Evolutionary conservation across 148 eudicot genomes (phyloP), one percentile per base, ranked within the genome.

Genomic region (Selenicereus undatus): DNA sequence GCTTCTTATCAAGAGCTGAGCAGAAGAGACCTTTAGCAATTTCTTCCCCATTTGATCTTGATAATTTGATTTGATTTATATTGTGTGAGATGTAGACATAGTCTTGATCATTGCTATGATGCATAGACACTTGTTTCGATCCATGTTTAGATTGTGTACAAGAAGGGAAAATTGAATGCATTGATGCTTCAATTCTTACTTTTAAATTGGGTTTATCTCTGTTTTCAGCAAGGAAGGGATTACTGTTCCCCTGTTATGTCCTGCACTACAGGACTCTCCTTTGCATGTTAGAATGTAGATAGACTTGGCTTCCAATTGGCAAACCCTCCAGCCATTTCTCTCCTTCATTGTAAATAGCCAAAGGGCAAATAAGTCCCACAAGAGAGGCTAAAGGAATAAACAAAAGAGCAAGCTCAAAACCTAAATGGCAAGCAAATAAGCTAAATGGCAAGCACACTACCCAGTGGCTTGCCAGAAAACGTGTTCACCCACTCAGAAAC

Each of bases 401-500:
- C n/a, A n/a, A n/a, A n/a, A 36, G 39, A 36, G 39, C 39, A 4
- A 36, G 39, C 39, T 36, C 4, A 36, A 36, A 4, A 4, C 39
- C 39, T n/a, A 36, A 36, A 36, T 36, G 39, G 39, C 4, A n/a
- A n/a, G n/a, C n/a, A n/a, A n/a, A n/a, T n/a, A n/a, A n/a, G n/a
- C n/a, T n/a, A n/a, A n/a, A n/a, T n/a, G n/a, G 5, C 65, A 60
- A 5, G 3, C 1, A n/a, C 10, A 22, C 69, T 8, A 66, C 4
- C 32, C 11, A 27, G 5, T 20, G 17, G 10, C 4, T 24, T 29
- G 30, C 30, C 17, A 27, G 17, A 11, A 66, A 11, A 51, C 52
- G 30, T 11, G 30, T 74, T n/a, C 36, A 4, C 76, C 82, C 32
- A 83, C n/a, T 74, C 35, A 74, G 43, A 52, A 82, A 78, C 81